A percentile compares a stretch with the other conserved stretches of the same genome.
Evolutionary conservation across 1,284 basidiomycete genomes (phyloP).

Genomic region (Cryptococcus sp.): DNA sequence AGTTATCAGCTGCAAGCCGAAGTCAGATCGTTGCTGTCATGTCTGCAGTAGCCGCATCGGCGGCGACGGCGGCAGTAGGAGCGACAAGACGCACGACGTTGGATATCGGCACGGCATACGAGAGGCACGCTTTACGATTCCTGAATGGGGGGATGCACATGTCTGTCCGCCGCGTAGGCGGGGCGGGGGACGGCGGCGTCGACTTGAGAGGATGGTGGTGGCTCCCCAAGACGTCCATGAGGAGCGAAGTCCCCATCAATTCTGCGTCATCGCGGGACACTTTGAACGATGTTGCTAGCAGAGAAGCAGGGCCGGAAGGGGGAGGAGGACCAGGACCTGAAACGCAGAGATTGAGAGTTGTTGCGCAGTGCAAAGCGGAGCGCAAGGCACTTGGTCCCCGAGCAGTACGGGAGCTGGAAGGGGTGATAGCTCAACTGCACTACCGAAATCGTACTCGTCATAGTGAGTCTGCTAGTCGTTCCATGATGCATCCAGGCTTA

Average conservation of each 20-base stretch:
- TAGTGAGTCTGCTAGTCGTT: too few relatives aligned
- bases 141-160: conserved; percentile 72
- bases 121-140: conserved; percentile 65
- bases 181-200: conserved; percentile 78
- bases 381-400: conserved; percentile 74
- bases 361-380: conserved; percentile 89
- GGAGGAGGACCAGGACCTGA: too few relatives aligned
- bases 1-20: too few relatives aligned
- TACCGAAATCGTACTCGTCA: conserved; percentile 1
- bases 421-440: conserved; percentile 60
- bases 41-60: too few relatives aligned
- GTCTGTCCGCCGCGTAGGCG: conserved; percentile 71
- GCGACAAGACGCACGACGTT: conserved; percentile 50
- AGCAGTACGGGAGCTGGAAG: conserved; percentile 83
- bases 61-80: too few relatives aligned
- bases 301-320: too few relatives aligned
- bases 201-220: conserved; percentile 94
- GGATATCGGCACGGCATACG: conserved; percentile 72
- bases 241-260: too few relatives aligned
- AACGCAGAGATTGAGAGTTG: conserved; percentile 63
- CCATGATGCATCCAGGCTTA: too few relatives aligned
- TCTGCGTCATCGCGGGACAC: too few relatives aligned
- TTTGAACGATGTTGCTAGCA: too few relatives aligned
- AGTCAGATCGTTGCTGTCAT: too few relatives aligned
- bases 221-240: conserved; percentile 62